Conservation (phyloP, 192 early-diverging fungal species). For the Coemansia javaensis region DNA sequence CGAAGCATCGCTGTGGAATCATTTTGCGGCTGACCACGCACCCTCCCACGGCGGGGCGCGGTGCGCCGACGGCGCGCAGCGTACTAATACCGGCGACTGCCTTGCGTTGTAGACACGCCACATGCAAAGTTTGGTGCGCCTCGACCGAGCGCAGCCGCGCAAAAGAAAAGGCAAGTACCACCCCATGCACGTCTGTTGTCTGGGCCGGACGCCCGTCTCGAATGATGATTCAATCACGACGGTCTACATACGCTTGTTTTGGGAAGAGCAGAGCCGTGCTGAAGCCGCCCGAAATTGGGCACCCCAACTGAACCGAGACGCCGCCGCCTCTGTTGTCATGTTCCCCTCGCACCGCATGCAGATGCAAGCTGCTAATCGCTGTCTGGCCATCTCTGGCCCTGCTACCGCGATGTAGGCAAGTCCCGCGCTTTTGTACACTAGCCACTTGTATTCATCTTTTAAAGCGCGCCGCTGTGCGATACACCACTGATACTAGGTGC, state of each 20-base stretch:
- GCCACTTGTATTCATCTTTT: too few species aligned
- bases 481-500: not conserved
- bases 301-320: conserved; percentile 24
- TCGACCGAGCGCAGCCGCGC: not conserved
- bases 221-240: conserved; percentile 52
- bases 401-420: too few species aligned
- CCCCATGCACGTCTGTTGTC: too few species aligned
- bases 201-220: not conserved
- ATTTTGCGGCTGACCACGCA: conserved; percentile 25
- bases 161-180: not conserved
- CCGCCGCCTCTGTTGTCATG: not conserved
- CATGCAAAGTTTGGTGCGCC: too few species aligned
- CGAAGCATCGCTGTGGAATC: conserved; percentile 37
- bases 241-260: conserved; percentile 49
- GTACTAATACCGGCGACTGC: too few species aligned
- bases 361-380: not conserved
- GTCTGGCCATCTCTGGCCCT: too few species aligned
- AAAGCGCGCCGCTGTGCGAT: too few species aligned
- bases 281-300: conserved; percentile 48
- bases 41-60: not conserved
- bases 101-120: too few species aligned
- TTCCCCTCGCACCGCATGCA: not conserved
- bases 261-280: conserved; percentile 38
- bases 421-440: too few species aligned
- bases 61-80: too few species aligned